These are phyloP conservation scores for Apophysomyces ossiformis DNA, from an alignment of 371 early-diverging fungal species.

Conservation along the genomic window DNA sequence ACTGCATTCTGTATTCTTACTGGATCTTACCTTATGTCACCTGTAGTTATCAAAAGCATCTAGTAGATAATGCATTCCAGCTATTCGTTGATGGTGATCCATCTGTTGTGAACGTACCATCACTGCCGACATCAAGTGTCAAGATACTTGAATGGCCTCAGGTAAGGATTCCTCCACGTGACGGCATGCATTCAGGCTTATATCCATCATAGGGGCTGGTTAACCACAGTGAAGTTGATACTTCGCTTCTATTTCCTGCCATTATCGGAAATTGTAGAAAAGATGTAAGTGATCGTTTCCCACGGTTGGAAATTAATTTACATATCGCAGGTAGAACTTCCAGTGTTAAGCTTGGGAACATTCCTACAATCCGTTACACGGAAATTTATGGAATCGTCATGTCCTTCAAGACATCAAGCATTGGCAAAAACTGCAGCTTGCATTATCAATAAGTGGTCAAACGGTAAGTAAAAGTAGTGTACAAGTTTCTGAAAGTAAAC, in stretches of 20 bases:
- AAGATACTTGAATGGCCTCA: background rate
- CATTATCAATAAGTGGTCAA: slow-evolving; percentile 54
- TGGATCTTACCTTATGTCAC: background rate
- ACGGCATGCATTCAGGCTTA: background rate
- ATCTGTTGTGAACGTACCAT: slow-evolving; percentile 1
- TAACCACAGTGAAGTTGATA: slow-evolving; percentile 16
- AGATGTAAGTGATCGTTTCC: slow-evolving; percentile 27
- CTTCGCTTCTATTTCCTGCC: slow-evolving; percentile 39
- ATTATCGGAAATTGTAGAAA: slow-evolving; percentile 40
- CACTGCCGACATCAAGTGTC: background rate
- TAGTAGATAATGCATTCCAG: slow-evolving; percentile 8
- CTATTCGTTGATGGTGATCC: slow-evolving; percentile 13
- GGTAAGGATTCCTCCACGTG: background rate
- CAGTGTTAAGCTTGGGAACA: slow-evolving; percentile 37
- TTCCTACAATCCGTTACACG: slow-evolving; percentile 47
- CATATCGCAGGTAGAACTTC: slow-evolving; percentile 41
- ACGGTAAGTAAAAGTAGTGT: slow-evolving; percentile 30
- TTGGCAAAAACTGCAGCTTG: slow-evolving; percentile 51
- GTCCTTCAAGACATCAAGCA: slow-evolving; percentile 32
- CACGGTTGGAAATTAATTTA: background rate
- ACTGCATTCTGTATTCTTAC: background rate
- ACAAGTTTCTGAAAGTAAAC: too few relatives aligned
- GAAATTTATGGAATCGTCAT: slow-evolving; percentile 37
- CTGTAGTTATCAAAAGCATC: slow-evolving; percentile 5
- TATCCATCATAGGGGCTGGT: background rate